Evolutionary conservation across 2,329 filamentous ascomycete species (phyloP).

Genomic region (Fusarium verticillioides): DNA sequence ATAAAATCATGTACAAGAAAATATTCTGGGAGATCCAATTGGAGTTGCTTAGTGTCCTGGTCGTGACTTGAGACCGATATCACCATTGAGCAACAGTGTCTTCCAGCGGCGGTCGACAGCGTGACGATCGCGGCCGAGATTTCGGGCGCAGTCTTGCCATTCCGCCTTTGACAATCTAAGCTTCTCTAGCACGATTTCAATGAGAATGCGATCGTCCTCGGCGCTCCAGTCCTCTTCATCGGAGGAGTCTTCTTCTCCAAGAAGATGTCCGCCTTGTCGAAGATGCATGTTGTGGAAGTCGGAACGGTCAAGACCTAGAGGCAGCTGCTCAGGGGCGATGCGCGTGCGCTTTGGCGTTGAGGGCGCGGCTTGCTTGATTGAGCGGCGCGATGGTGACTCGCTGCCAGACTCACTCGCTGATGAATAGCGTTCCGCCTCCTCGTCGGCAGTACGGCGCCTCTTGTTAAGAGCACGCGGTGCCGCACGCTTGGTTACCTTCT

Average conservation of each 20-base stretch:
- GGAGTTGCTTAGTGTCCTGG: conserved; percentile 56
- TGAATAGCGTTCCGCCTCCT: conserved; percentile 57
- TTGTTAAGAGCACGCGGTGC: conserved; percentile 63
- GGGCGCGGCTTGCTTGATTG: conserved; percentile 48
- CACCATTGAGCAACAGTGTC: conserved; percentile 68
- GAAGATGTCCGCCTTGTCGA: conserved; percentile 46
- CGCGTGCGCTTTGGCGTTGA: conserved; percentile 70
- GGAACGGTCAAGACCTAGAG: conserved; percentile 66
- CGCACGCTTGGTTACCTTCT: conserved; percentile 64
- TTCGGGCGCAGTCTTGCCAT: conserved; percentile 75
- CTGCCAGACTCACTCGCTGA: conserved; percentile 53
- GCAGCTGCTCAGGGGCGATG: conserved; percentile 69
- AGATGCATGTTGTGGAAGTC: conserved; percentile 63
- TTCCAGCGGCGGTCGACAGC: conserved; percentile 71
- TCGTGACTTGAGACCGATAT: conserved; percentile 67
- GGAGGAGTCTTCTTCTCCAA: conserved; percentile 57
- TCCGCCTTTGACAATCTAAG: conserved; percentile 71
- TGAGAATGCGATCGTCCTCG: conserved; percentile 72
- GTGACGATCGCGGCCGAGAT: conserved; percentile 68
- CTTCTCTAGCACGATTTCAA: conserved; percentile 76
- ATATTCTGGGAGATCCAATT: conserved; percentile 45
- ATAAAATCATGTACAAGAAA: conserved; percentile 31
- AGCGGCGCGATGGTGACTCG: conserved; percentile 29
- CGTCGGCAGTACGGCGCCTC: conserved; percentile 60
- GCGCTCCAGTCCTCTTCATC: conserved; percentile 66